Conservation (phyloP, 1,139 yeast genomes). For the Ogataea hybrid region DNA sequence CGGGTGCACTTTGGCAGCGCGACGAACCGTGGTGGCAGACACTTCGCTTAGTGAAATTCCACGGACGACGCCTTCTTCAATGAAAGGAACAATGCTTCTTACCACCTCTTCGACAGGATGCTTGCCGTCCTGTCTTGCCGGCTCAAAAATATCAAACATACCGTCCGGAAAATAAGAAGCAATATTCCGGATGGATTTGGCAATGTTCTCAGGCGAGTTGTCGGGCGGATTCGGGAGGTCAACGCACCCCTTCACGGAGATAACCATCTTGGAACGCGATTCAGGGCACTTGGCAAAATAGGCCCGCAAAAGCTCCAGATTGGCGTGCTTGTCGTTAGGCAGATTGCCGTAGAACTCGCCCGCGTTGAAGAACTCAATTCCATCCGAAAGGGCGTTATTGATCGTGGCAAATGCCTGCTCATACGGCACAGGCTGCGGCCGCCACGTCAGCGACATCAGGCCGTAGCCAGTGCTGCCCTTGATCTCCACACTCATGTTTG, state of each 20-base stretch:
- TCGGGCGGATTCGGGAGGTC: slow-evolving; percentile 38
- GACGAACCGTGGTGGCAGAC: slow-evolving; percentile 52
- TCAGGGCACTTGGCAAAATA: slow-evolving; percentile 60
- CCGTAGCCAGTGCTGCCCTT: slow-evolving; percentile 50
- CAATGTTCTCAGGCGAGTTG: slow-evolving; percentile 48
- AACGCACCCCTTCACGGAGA: slow-evolving; percentile 69
- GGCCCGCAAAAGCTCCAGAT: slow-evolving; percentile 51
- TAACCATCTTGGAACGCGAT: slow-evolving; percentile 46
- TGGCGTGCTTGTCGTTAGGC: slow-evolving; percentile 39
- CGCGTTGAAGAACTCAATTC: slow-evolving; percentile 61
- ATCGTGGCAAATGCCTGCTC: slow-evolving; percentile 47
- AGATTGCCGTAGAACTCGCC: slow-evolving; percentile 77
- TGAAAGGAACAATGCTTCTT: slow-evolving; percentile 47
- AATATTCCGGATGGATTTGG: slow-evolving; percentile 50
- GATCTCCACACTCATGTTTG: background rate
- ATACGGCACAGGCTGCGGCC: slow-evolving; percentile 42
- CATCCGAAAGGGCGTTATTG: slow-evolving; percentile 46
- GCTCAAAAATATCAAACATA: slow-evolving; percentile 54
- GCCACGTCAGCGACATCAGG: slow-evolving; percentile 63
- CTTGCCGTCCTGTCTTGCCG: slow-evolving; percentile 61
- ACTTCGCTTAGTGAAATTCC: slow-evolving; percentile 76
- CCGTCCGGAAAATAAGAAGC: slow-evolving; percentile 39
- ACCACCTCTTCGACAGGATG: slow-evolving; percentile 51
- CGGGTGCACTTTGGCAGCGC: slow-evolving; percentile 52
- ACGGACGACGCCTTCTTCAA: slow-evolving; percentile 55